A percentile compares a stretch with the other conserved stretches of the same genome.
Conservation (phyloP, 2,329 filamentous ascomycete species). For the Cladophialophora immunda region DNA sequence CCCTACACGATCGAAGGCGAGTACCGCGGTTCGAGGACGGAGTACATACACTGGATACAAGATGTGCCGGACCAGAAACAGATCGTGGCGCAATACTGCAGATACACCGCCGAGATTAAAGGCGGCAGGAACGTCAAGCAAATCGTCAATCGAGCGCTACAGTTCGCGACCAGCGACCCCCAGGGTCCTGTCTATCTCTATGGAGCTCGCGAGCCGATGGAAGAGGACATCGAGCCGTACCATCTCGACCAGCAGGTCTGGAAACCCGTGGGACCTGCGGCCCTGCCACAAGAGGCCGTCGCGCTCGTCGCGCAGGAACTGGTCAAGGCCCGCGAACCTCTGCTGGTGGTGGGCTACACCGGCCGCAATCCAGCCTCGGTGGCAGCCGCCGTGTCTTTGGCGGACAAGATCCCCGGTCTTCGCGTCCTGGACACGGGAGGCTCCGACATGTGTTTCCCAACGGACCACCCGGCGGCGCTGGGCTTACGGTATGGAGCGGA, state of each 20-base stretch:
- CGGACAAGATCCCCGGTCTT: slow-evolving; percentile 57
- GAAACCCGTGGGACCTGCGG: slow-evolving; percentile 74
- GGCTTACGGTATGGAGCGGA: slow-evolving; percentile 79
- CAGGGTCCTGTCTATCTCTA: slow-evolving; percentile 82
- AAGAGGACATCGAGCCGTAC: slow-evolving; percentile 81
- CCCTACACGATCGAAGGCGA: slow-evolving; percentile 82
- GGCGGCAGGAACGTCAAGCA: slow-evolving; percentile 87
- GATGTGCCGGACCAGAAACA: slow-evolving; percentile 83
- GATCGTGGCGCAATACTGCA: slow-evolving; percentile 84
- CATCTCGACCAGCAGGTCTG: slow-evolving; percentile 73
- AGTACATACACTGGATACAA: slow-evolving; percentile 89
- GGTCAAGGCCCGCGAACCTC: slow-evolving; percentile 56
- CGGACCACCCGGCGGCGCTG: slow-evolving; percentile 64
- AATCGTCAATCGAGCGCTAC: slow-evolving; percentile 83
- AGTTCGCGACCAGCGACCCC: slow-evolving; percentile 80
- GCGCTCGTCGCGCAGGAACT: slow-evolving; percentile 55
- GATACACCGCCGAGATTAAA: slow-evolving; percentile 84
- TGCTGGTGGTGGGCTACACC: slow-evolving; percentile 61
- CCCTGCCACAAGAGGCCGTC: slow-evolving; percentile 60
- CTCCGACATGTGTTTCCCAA: slow-evolving; percentile 61
- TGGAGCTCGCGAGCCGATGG: slow-evolving; percentile 82
- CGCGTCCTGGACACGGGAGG: slow-evolving; percentile 63
- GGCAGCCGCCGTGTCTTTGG: slow-evolving; percentile 55
- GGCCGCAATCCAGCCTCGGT: slow-evolving; percentile 57
- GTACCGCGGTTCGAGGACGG: slow-evolving; percentile 77